Percentiles rank a stretch among this genome's conserved stretches.
phyloP scores from a whole-genome alignment of 495 filamentous ascomycete genomes.

The Thermothielavioides terrestris region DNA sequence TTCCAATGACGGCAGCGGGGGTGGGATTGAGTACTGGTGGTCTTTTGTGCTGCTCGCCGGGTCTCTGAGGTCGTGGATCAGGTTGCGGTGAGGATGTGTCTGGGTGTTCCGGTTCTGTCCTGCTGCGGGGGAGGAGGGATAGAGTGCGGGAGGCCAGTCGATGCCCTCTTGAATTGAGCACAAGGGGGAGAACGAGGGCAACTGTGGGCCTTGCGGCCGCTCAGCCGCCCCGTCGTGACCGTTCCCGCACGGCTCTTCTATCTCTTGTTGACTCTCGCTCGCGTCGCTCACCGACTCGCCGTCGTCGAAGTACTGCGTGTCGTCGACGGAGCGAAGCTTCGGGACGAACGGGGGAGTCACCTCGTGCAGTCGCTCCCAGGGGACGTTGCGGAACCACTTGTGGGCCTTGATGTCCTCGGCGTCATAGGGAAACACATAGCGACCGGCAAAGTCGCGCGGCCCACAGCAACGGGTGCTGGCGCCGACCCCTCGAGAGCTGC shows the following conservation, averaged over 20 bases:
- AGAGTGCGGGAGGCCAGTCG: not conserved
- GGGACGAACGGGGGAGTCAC: conserved; percentile 70
- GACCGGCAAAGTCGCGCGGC: conserved; percentile 28
- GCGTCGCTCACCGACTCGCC: conserved; percentile 57
- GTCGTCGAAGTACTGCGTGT: conserved; percentile 87
- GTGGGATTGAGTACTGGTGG: not conserved
- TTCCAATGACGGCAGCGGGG: not conserved
- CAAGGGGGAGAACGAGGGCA: not conserved
- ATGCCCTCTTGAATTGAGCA: not conserved
- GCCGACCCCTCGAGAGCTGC: not conserved
- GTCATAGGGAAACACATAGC: conserved; percentile 69
- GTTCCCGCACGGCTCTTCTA: conserved; percentile 13
- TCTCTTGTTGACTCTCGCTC: conserved; percentile 37
- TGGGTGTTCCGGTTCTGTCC: not conserved
- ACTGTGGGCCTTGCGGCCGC: not conserved
- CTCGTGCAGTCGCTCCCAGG: conserved; percentile 60
- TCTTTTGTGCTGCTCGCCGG: not conserved
- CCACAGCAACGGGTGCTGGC: not conserved
- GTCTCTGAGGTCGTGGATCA: not conserved
- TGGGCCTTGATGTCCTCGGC: conserved; percentile 72
- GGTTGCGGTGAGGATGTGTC: not conserved
- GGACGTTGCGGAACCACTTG: conserved; percentile 59
- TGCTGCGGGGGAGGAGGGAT: not conserved
- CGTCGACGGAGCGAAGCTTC: conserved; percentile 56
- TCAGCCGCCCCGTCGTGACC: not conserved